Evolutionary conservation across 257 asterid species (phyloP), one percentile per base, ranked within the genome.

Genomic region (Nicotiana knightiana): DNA sequence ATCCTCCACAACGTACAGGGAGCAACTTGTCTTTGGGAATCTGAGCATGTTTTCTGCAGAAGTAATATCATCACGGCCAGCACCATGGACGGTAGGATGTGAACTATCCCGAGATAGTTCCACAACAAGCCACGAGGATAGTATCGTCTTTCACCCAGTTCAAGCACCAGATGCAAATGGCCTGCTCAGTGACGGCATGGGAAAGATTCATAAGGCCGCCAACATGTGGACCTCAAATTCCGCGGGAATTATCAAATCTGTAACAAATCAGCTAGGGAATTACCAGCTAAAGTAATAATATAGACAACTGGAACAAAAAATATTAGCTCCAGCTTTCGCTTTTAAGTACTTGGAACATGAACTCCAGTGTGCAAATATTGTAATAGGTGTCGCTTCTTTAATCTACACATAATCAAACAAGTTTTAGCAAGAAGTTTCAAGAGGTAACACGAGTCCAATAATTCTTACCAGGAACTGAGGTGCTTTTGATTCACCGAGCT

Each of bases 401-500:
- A 51, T 51, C 46, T 26, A 51, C 4, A 51, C 80, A 75, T 39
- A 51, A 28, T 48, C 79, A 75, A 48, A 51, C 46, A 51, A 26
- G 15, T 71, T 51, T 51, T 15, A 35, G 46, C 17, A 26, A 28
- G 46, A 26, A 48, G 63, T 51, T 75, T 48, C 46, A 48, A 75
- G 26, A 75, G 78, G 61, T 1, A 75, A 26, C 63, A 51, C 51
- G 80, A 51, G 43, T 75, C 2, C 10, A 75, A 61, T 9, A 26
- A 51, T 26, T 75, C 77, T 76, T 48, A 57, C 53, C n/a, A 32
- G 21, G 59, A 54, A 67, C 48, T 43, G 37, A 76, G 79, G 67
- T 71, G 30, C 84, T 78, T 15, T 43, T 30, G 81, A 54, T 76
- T 90, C 89, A 90, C 84, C 77, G 83, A 33, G 91, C 67, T 35